phyloP scores from a whole-genome alignment of 2,329 filamentous ascomycete genomes.

The Coniochaeta hoffmannii region DNA sequence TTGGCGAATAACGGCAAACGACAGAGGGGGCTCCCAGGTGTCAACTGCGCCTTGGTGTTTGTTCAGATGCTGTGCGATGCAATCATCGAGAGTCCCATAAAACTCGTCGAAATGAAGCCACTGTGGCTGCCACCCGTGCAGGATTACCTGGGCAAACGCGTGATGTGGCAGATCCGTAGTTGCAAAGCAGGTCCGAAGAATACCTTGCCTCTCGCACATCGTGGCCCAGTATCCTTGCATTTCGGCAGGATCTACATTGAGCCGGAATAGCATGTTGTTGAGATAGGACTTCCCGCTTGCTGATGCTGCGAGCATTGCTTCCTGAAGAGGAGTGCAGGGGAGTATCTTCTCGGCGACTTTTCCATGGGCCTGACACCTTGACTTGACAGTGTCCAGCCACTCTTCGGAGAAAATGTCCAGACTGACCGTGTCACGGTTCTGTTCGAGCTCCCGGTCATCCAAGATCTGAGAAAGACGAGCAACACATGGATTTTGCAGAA shows the following conservation, averaged over 20 bases:
- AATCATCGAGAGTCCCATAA: conserved; percentile 22
- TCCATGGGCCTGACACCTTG: conserved; percentile 22
- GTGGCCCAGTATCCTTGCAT: conserved; percentile 55
- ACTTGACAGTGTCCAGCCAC: conserved; percentile 21
- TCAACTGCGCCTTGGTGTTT: conserved; percentile 33
- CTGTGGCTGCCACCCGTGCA: conserved; percentile 35
- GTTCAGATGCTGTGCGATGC: conserved; percentile 31
- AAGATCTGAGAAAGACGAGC: conserved; percentile 43
- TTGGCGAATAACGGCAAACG: conserved; percentile 32
- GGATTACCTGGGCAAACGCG: conserved; percentile 66
- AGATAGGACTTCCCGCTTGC: conserved; percentile 50
- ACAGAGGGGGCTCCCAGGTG: conserved; percentile 35
- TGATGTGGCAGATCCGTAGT: conserved; percentile 51
- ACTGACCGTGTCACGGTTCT: neutral
- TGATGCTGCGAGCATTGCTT: conserved; percentile 69
- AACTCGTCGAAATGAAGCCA: conserved; percentile 30
- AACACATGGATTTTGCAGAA: conserved; percentile 64
- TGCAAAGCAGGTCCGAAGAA: conserved; percentile 70
- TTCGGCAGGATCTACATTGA: conserved; percentile 39
- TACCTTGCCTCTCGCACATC: conserved; percentile 61
- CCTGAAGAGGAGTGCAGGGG: conserved; percentile 81
- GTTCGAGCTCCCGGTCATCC: neutral
- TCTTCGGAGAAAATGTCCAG: conserved; percentile 11
- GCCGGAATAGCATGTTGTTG: conserved; percentile 61
- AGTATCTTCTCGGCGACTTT: conserved; percentile 47